Evolutionary conservation across 106 monocot species (phyloP), one percentile per base, ranked within the genome.

Genomic region (Platanthera guangdongensis): DNA sequence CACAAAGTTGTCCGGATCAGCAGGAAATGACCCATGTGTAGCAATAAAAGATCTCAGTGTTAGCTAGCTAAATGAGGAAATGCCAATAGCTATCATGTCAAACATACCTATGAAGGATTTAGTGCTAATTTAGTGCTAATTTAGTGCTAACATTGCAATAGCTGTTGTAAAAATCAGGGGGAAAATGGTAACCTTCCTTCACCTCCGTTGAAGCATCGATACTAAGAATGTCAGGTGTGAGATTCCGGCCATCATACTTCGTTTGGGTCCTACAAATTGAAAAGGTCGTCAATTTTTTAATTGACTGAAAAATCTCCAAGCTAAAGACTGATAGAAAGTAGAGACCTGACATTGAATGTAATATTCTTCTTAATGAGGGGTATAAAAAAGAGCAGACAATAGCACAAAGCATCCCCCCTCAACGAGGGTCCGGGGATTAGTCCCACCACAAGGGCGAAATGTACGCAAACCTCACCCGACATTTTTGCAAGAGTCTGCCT

Each of bases 141-240:
- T 32, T 16, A 65, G 2, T 28, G 22, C 22, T 65, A 65, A 32
- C 22, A 28, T 63, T 30, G 22, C 70, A 70, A 6, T 47, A 45
- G n/a, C 16, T 14, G 46, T 6, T 39, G 68, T 45, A 15, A 67
- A 9, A 74, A 47, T 16, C 16, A 70, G 9, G 73, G 19, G 50
- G 81, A 78, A 76, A 62, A 50, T 74, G 47, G 74, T 57, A 77
- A 90, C 86, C 90, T 90, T 82, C 46, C 63, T 78, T 81, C 65
- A 50, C 14, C 47, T 52, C 53, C 54, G 49, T 62, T 72, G 76
- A 75, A 21, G 47, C 73, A 72, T 72, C 77, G 75, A 63, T 48
- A 84, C n/a, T 68, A 25, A 77, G 69, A 51, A 48, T 55, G 52
- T 78, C 57, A 25, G 72, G 46, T 19, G 54, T 16, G 3, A 78